A percentile compares a stretch with the other conserved stretches of the same genome.
Conservation (phyloP, 805 yeast species). For the Nakazawaea peltata region DNA sequence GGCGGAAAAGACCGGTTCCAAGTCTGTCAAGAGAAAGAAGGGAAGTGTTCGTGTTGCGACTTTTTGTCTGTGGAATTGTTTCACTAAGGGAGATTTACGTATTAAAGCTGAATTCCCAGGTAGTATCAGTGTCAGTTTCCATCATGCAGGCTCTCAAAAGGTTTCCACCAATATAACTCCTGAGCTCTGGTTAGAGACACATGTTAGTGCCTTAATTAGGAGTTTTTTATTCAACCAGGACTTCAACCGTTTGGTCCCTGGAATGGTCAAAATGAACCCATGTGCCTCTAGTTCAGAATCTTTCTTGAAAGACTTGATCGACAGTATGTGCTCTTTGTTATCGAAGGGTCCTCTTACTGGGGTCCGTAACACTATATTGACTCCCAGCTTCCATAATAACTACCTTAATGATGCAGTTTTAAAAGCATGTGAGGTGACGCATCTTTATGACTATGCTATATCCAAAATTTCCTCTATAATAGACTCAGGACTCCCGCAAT, state of each 20-base stretch:
- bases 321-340: conserved; percentile 32
- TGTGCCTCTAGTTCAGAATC: conserved; percentile 27
- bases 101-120: conserved; percentile 50
- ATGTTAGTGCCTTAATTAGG: conserved; percentile 50
- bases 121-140: conserved; percentile 32
- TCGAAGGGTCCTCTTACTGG: conserved; percentile 43
- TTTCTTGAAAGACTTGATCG: conserved; percentile 28
- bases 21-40: conserved; percentile 13
- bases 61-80: conserved; percentile 65
- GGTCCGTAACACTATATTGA: conserved; percentile 22
- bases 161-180: conserved; percentile 42
- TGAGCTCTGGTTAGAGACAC: conserved; percentile 52
- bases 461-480: conserved; percentile 29
- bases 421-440: conserved; percentile 30
- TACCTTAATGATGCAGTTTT: conserved; percentile 42
- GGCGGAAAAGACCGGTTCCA: conserved; percentile 3
- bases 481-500: conserved; percentile 10
- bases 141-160: conserved; percentile 41
- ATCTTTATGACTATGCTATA: conserved; percentile 31
- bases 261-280: conserved; percentile 44
- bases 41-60: conserved; percentile 35
- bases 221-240: conserved; percentile 44
- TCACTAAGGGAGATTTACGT: conserved; percentile 66
- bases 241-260: conserved; percentile 48
- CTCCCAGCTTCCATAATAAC: conserved; percentile 36